Base-by-base conservation (phyloP, 306 rosid genomes). In the Inga leiocalycina region DNA sequence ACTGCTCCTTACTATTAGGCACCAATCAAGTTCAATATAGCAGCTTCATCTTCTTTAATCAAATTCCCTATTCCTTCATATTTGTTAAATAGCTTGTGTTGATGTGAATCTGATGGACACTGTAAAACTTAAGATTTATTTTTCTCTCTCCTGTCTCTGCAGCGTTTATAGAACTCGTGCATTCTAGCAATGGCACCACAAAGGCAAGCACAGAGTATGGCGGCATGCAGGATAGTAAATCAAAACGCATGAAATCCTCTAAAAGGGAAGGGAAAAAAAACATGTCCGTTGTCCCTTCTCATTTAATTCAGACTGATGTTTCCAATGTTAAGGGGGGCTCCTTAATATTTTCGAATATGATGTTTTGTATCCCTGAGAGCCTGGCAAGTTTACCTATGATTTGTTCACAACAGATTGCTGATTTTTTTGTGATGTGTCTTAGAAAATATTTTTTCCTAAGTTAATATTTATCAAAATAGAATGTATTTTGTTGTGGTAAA, bases 161-260 rank as follows among this genome's bases (percentile, higher is more conserved):
- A 95, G 99, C 98, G 52, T 95, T 95, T 86, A 79, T 93, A 74
- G 97, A 95, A 85, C 85, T 95, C n/a, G 99, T 93, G 80, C 89
- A 90, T 51, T 90, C 93, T 75, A 86, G 96, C 81, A 95, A 95
- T 65, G 97, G 98, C 81, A 95, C 96, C 79, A 95, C 93, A 37
- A 93, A 91, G 66, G 85, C 87, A 84, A 85, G 84, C 52, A 80
- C 86, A 71, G 90, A 89, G 75, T 75, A 87, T 82, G 88, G 89
- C 79, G 87, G 81, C 86, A 73, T 79, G 78, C 92, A 88, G 86
- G 81, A 85, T 85, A 80, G 82, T 77, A 91, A 84, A 89, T 88
- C 78, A 45, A 92, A 88, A 79, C 83, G 66, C 68, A 65, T 19
- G 65, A 91, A 84, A 75, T 83, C 92, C 86, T 87, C 93, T 78